A percentile compares a stretch with the other conserved stretches of the same genome.
Evolutionary conservation across 1,284 basidiomycete genomes (phyloP).

Genomic region (Puccinia triticina): DNA sequence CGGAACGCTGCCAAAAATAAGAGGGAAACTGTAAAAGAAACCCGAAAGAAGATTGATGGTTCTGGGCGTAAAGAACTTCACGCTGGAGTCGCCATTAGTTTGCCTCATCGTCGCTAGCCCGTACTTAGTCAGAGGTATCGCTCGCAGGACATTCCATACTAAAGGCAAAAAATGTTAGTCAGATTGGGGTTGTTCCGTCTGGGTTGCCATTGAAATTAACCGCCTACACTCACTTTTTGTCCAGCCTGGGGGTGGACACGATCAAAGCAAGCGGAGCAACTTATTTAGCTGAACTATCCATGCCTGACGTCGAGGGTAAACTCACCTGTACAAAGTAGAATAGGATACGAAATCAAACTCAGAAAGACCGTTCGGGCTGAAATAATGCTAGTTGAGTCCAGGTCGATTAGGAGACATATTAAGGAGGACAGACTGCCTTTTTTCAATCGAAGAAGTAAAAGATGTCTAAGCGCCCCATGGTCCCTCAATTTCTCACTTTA

Average conservation of each 20-base stretch:
- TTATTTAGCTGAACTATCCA: neutral
- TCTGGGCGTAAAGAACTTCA: conserved; percentile 4
- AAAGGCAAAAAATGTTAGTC: neutral
- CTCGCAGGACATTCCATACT: conserved; percentile 25
- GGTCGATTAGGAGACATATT: conserved; percentile 17
- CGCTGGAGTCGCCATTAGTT: conserved; percentile 9
- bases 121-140: conserved; percentile 23
- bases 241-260: neutral
- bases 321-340: conserved; percentile 22
- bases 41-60: conserved; percentile 19
- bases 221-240: neutral
- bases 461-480: neutral
- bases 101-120: conserved; percentile 13
- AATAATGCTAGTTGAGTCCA: neutral
- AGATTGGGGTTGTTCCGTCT: neutral
- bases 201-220: neutral
- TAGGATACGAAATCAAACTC: conserved; percentile 26
- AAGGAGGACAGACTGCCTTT: conserved; percentile 27
- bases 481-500: neutral
- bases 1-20: neutral
- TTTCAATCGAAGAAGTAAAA: neutral
- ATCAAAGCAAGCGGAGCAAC: no score
- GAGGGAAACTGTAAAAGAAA: conserved; percentile 1
- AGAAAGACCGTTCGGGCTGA: conserved; percentile 17
- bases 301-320: neutral